Percentiles rank a stretch among this genome's conserved stretches.
Evolutionary conservation across 495 filamentous ascomycete genomes (phyloP).

Genomic region (Xylaria curta): DNA sequence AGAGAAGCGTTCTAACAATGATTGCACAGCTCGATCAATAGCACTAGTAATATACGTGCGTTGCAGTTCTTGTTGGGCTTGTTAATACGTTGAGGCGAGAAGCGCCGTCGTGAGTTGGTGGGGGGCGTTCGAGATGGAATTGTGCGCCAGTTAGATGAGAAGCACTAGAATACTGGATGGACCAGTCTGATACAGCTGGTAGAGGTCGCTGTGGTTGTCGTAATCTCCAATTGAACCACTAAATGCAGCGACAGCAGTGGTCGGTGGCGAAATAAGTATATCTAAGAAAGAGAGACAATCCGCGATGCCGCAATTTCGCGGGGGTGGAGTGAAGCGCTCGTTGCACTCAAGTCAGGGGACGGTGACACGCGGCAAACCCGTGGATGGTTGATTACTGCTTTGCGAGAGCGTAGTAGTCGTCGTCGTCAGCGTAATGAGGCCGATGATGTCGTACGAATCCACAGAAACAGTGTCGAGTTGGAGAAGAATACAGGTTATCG

Average conservation of each 20-base stretch:
- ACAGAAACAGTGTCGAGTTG: conserved; percentile 4
- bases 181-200: background rate
- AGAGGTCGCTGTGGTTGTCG: background rate
- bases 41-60: background rate
- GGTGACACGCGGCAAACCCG: conserved; percentile 14
- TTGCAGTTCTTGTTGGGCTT: background rate
- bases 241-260: background rate
- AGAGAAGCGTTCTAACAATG: background rate
- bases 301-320: background rate
- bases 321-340: conserved; percentile 7
- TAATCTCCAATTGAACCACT: conserved; percentile 5
- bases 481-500: background rate
- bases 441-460: background rate
- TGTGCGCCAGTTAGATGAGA: background rate
- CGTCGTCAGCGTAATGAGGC: background rate
- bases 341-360: conserved; percentile 21
- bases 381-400: conserved; percentile 7
- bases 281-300: background rate
- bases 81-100: background rate
- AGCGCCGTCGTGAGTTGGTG: conserved; percentile 6
- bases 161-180: background rate
- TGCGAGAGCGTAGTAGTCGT: conserved; percentile 16
- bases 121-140: conserved; percentile 1
- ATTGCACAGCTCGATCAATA: background rate
- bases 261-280: background rate